Conservation (phyloP, 345 rosid genomes). For the Euphorbia lathyris region DNA sequence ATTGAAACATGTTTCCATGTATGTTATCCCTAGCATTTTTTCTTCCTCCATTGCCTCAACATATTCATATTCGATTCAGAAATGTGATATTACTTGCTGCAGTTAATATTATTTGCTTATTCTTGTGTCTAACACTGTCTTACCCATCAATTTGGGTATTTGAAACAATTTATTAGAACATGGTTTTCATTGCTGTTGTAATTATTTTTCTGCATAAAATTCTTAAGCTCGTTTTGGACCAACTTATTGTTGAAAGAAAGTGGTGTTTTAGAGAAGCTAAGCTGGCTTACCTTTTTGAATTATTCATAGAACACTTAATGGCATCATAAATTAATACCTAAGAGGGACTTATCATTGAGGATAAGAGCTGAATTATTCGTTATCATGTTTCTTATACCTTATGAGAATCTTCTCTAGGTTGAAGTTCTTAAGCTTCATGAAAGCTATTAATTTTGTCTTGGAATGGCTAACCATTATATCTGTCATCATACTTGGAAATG, state of each 20-base stretch:
- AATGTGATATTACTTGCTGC: neutral
- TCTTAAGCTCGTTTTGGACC: neutral
- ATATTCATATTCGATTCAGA: neutral
- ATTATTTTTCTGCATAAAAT: neutral
- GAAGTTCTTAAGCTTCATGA: neutral
- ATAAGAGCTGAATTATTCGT: neutral
- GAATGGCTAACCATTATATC: neutral
- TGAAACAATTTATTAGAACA: too few relatives aligned
- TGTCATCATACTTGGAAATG: slow-evolving; percentile 2
- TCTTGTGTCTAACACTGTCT: too few relatives aligned
- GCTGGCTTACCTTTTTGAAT: too few relatives aligned
- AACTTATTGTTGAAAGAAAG: neutral
- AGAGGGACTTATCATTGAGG: too few relatives aligned
- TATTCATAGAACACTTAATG: too few relatives aligned
- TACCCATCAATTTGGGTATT: too few relatives aligned
- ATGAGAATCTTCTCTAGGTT: neutral
- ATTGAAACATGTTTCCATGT: neutral
- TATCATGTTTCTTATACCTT: slow-evolving; percentile 5
- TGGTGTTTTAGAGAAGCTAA: neutral
- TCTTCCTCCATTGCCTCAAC: neutral
- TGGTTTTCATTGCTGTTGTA: neutral
- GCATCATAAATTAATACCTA: too few relatives aligned
- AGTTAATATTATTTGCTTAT: neutral
- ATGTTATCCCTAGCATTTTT: neutral
- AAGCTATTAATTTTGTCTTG: neutral